Base-by-base conservation (phyloP, 768 basidiomycete genomes). In the Leccinellum rugosiceps region DNA sequence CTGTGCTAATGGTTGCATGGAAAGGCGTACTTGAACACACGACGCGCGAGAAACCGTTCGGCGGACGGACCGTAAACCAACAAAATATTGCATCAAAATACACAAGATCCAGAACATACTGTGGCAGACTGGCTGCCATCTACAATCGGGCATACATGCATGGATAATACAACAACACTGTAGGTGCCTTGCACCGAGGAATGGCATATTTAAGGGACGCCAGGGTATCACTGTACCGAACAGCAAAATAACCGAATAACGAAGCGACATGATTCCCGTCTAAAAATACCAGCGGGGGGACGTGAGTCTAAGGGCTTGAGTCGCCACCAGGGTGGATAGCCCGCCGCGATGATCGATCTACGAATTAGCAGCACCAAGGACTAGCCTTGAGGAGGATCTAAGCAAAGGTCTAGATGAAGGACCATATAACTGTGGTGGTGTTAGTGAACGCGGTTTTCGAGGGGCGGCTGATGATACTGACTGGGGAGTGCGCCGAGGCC, bases 401-500 rank as follows among this genome's bases (percentile, higher is more conserved):
- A 28, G 35, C 32, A 54, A 47, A 48, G n/a, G 53, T 57, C 61
- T 64, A 63, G 54, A 65, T 19, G 52, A 56, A 70, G 6, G 26
- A 1, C 76, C 69, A 76, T 4, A 44, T 17, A 50, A 77, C 74
- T 77, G 28, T 23, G 9, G 32, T 30, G 47, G 31, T 30, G n/a
- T 53, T 21, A 53, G 41, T 25, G 13, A 55, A 41, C 30, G 13
- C 21, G 11, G 44, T 1, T 13, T 17, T 6, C 43, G 11, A 26
- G 25, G 14, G 26, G 31, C 0, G 25, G 19, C 7, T 35, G 32
- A 54, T 23, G n/a, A 35, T 30, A 81, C 81, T 58, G 70, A 85
- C 87, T 88, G 50, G 75, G 64, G 58, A 91, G 76, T 57, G 75
- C 62, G 60, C 93, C 93, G 23, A 78, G 67, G 6, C 64, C 65